A percentile compares a stretch with the other conserved stretches of the same genome.
Conservation (phyloP, 2,329 filamentous ascomycete genomes). For the Stachybotrys echinatus region DNA sequence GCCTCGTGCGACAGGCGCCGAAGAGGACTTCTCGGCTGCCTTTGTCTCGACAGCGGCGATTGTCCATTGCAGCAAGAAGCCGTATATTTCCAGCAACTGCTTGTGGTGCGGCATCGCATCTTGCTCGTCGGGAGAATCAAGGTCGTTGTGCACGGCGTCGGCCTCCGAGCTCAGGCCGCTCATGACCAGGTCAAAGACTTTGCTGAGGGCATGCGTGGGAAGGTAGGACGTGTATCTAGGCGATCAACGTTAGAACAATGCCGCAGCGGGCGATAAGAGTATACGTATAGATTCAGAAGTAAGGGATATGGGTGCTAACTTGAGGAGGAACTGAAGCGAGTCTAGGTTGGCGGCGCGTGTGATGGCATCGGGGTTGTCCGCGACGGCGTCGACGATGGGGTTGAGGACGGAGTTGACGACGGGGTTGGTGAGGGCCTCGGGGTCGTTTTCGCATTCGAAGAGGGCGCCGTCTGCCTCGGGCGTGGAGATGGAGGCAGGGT, state of each 20-base stretch:
- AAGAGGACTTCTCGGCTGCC: conserved; percentile 79
- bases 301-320: conserved; percentile 67
- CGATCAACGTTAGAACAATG: conserved; percentile 51
- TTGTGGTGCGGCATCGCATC: conserved; percentile 84
- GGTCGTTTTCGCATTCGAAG: conserved; percentile 88
- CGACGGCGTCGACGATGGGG: conserved; percentile 85
- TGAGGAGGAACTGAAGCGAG: conserved; percentile 90
- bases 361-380: conserved; percentile 86
- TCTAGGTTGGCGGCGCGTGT: conserved; percentile 76
- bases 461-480: conserved; percentile 80
- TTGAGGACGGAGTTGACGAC: conserved; percentile 84
- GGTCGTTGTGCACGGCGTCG: conserved; percentile 77
- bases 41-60: conserved; percentile 92
- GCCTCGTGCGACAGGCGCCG: conserved; percentile 61
- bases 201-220: conserved; percentile 78
- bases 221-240: conserved; percentile 78
- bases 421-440: conserved; percentile 71
- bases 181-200: conserved; percentile 84
- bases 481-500: conserved; percentile 76
- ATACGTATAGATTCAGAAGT: background rate
- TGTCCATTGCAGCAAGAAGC: conserved; percentile 91
- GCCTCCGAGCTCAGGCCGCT: conserved; percentile 82
- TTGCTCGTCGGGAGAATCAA: conserved; percentile 83
- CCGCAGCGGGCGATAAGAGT: conserved; percentile 7
- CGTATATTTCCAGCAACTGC: conserved; percentile 86